Percentiles rank a stretch among this genome's conserved stretches.
Evolutionary conservation across 495 filamentous ascomycete genomes (phyloP).

Genomic region (Annulohypoxylon bovei): DNA sequence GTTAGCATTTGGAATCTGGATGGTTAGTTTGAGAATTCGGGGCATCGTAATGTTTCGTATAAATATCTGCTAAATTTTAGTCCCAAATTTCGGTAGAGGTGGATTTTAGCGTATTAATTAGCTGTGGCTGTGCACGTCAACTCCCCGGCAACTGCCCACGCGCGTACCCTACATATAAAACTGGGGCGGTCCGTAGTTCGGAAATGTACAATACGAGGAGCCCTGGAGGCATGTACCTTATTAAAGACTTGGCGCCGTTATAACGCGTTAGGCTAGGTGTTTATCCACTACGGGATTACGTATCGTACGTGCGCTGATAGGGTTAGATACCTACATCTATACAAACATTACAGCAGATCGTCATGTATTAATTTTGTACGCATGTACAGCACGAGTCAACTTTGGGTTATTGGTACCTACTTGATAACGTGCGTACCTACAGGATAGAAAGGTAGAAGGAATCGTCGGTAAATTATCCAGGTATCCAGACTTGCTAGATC

Average conservation of each 20-base stretch:
- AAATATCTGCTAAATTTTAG: neutral
- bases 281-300: conserved; percentile 32
- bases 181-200: neutral
- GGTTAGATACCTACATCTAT: conserved; percentile 7
- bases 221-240: too few relatives aligned
- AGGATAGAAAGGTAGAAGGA: neutral
- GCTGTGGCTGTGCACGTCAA: conserved; percentile 11
- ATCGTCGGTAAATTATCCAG: neutral
- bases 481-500: neutral
- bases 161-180: neutral
- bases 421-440: neutral
- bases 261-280: neutral
- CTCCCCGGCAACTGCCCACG: neutral
- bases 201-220: conserved; percentile 20
- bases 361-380: conserved; percentile 3
- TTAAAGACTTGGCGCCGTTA: conserved; percentile 12
- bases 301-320: conserved; percentile 1
- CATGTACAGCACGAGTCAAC: conserved; percentile 15
- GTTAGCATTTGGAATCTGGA: too few relatives aligned
- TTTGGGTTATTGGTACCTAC: neutral
- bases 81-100: neutral
- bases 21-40: too few relatives aligned
- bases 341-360: conserved; percentile 8
- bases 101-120: conserved; percentile 4
- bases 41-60: neutral